phyloP scores from a whole-genome alignment of 495 filamentous ascomycete genomes.

The Parathielavia appendiculata region DNA sequence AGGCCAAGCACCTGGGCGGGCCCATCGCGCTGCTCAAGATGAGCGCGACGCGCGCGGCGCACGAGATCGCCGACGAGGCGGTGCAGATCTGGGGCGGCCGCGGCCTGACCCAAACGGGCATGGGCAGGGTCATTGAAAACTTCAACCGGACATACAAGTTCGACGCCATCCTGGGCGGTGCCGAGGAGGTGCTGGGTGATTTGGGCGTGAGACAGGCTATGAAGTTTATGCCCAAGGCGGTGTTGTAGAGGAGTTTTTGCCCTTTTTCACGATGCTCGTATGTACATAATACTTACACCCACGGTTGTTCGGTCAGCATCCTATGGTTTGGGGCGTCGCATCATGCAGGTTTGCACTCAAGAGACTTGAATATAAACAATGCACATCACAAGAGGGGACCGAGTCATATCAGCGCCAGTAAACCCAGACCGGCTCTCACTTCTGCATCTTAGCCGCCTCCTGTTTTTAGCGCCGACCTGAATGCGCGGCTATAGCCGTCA shows the following conservation, averaged over 20 bases:
- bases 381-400: background rate
- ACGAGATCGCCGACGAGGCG: constrained; percentile 76
- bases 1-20: constrained; percentile 68
- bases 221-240: constrained; percentile 76
- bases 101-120: constrained; percentile 73
- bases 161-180: constrained; percentile 78
- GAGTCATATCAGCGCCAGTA: background rate
- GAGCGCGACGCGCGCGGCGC: constrained; percentile 65
- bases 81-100: constrained; percentile 86
- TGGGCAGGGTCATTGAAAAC: constrained; percentile 75
- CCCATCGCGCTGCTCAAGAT: constrained; percentile 83
- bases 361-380: background rate
- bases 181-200: constrained; percentile 80
- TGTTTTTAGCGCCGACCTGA: too few species aligned
- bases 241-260: constrained; percentile 53
- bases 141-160: constrained; percentile 86
- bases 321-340: background rate
- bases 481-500: too few species aligned
- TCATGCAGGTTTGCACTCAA: background rate
- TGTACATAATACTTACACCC: background rate
- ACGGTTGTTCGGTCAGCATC: background rate
- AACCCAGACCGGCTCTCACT: constrained; percentile 23
- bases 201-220: constrained; percentile 77
- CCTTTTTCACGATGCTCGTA: background rate
- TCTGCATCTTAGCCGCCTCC: too few species aligned